A percentile compares a stretch with the other conserved stretches of the same genome.
These are phyloP conservation scores for Aspergillus awamori DNA, from an alignment of 2,329 filamentous ascomycete species.

Conservation along the genomic window DNA sequence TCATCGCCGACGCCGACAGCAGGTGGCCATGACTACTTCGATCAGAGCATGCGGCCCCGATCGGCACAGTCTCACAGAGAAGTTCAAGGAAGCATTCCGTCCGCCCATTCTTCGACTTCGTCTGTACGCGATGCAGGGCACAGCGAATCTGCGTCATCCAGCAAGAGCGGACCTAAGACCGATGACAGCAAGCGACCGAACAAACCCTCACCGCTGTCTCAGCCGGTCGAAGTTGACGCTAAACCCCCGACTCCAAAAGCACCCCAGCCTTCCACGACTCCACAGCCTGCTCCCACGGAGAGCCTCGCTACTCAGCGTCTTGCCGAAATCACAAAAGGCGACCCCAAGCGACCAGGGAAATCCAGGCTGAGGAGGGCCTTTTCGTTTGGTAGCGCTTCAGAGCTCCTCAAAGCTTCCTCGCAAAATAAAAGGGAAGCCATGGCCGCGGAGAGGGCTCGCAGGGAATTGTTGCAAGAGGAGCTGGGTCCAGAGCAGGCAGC, in stretches of 20 bases:
- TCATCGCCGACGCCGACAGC: constrained; percentile 36
- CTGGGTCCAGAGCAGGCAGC: constrained; percentile 86
- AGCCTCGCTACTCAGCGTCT: constrained; percentile 83
- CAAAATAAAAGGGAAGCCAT: constrained; percentile 58
- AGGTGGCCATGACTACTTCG: constrained; percentile 40
- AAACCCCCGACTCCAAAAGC: constrained; percentile 23
- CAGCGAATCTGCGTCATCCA: constrained; percentile 25
- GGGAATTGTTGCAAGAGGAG: constrained; percentile 65
- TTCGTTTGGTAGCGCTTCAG: constrained; percentile 93
- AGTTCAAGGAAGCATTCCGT: constrained; percentile 66
- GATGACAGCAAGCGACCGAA: constrained; percentile 67
- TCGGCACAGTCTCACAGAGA: constrained; percentile 53
- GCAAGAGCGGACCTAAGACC: constrained; percentile 54
- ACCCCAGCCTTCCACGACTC: constrained; percentile 26
- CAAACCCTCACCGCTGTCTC: constrained; percentile 74
- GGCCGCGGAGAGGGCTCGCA: constrained; percentile 63
- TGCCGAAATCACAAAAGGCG: constrained; percentile 82
- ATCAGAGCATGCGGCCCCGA: constrained; percentile 34
- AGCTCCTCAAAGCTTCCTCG: constrained; percentile 75
- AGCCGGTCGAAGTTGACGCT: constrained; percentile 60
- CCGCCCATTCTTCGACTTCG: constrained; percentile 58
- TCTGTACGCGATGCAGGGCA: constrained; percentile 51
- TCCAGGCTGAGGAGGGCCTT: constrained; percentile 86
- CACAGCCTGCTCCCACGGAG: constrained; percentile 38
- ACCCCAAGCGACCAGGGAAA: constrained; percentile 77